phyloP scores from a whole-genome alignment of 306 rosid species.

The Cicer pinnatifidum region DNA sequence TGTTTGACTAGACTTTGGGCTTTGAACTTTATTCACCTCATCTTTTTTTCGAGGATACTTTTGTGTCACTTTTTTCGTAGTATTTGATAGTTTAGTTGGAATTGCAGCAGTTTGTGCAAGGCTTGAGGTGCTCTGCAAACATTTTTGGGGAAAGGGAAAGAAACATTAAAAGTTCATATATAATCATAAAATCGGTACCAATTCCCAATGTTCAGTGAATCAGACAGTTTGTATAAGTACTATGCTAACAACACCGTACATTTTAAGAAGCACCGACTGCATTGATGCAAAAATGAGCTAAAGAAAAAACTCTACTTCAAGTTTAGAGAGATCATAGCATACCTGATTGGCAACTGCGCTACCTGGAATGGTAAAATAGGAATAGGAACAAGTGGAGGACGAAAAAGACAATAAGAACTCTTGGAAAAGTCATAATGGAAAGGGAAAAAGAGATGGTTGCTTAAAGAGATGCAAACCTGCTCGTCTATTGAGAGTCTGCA shows the following conservation, averaged over 20 bases:
- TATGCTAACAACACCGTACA: neutral
- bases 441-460: neutral
- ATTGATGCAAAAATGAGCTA: conserved; percentile 15
- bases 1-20: conserved; percentile 60
- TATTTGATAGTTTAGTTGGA: conserved; percentile 48
- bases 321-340: conserved; percentile 50
- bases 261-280: conserved; percentile 10
- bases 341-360: conserved; percentile 68
- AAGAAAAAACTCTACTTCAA: conserved; percentile 23
- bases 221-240: neutral
- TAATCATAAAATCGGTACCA: conserved; percentile 30
- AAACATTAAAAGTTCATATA: conserved; percentile 24
- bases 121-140: conserved; percentile 60
- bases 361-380: conserved; percentile 60
- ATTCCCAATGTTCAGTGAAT: conserved; percentile 15
- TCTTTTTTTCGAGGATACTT: conserved; percentile 51
- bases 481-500: conserved; percentile 69
- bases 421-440: neutral
- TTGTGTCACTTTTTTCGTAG: conserved; percentile 55
- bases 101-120: conserved; percentile 55
- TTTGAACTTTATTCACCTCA: conserved; percentile 59
- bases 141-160: conserved; percentile 38
- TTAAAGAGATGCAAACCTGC: conserved; percentile 62
- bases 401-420: conserved; percentile 37
- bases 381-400: conserved; percentile 18